Conservation (phyloP, 2,329 filamentous ascomycete genomes). For the Claviceps maximensis region DNA sequence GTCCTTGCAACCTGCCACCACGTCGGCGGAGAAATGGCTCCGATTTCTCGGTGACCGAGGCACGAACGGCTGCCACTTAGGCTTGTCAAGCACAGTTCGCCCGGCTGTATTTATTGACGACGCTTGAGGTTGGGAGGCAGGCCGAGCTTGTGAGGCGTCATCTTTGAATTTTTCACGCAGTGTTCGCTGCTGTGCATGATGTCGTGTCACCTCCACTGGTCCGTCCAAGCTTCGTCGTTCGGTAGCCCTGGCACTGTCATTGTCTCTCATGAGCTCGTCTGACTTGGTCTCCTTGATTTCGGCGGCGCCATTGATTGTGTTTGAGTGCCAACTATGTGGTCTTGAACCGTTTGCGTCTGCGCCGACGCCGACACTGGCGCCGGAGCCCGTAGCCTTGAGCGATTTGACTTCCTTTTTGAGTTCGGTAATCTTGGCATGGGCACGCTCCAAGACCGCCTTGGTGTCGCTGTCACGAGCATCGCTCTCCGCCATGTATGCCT, state of each 20-base stretch:
- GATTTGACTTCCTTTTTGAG: conserved; percentile 39
- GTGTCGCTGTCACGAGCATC: conserved; percentile 42
- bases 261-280: conserved; percentile 6
- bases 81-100: conserved; percentile 18
- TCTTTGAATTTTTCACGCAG: conserved; percentile 24
- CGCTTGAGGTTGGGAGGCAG: conserved; percentile 6
- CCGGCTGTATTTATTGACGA: conserved; percentile 9
- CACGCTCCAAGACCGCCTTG: conserved; percentile 39
- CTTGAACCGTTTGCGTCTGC: conserved; percentile 4
- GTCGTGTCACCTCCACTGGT: conserved; percentile 6
- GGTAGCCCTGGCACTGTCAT: background rate
- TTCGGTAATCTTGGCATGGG: conserved; percentile 42
- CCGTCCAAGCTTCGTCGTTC: conserved; percentile 4
- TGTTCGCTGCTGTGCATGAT: conserved; percentile 12
- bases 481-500: conserved; percentile 38
- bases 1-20: conserved; percentile 16
- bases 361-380: background rate
- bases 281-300: conserved; percentile 9
- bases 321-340: conserved; percentile 19
- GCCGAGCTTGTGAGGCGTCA: conserved; percentile 10
- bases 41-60: conserved; percentile 27
- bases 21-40: conserved; percentile 22
- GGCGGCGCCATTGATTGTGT: conserved; percentile 3
- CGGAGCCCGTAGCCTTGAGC: conserved; percentile 22
- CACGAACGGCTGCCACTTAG: conserved; percentile 29